phyloP scores from a whole-genome alignment of 306 rosid species.

The Ormosia emarginata region DNA sequence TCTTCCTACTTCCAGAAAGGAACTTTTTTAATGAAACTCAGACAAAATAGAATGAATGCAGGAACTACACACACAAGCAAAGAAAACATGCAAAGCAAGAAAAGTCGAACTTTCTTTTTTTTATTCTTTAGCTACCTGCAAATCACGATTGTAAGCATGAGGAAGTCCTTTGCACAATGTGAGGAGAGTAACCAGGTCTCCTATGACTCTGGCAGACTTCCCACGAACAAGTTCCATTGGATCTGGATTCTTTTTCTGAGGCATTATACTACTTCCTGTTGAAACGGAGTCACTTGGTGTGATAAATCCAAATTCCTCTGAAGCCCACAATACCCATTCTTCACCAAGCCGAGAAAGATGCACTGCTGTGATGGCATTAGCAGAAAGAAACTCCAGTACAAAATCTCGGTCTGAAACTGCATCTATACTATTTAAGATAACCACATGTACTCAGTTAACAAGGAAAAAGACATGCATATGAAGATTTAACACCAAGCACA shows the following conservation, averaged over 20 bases:
- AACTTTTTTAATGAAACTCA: not conserved
- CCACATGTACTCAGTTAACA: conserved; percentile 14
- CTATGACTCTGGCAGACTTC: conserved; percentile 88
- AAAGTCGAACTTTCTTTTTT: not conserved
- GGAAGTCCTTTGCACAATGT: conserved; percentile 97
- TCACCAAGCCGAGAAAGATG: conserved; percentile 99
- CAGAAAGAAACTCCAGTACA: conserved; percentile 83
- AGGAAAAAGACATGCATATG: not conserved
- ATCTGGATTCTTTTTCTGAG: conserved; percentile 98
- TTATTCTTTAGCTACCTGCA: conserved; percentile 60
- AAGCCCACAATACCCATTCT: conserved; percentile 99
- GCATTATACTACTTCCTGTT: conserved; percentile 98
- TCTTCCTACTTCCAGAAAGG: conserved; percentile 66
- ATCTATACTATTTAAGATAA: conserved; percentile 62
- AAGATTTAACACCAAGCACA: not conserved
- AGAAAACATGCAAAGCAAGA: not conserved
- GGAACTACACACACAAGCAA: not conserved
- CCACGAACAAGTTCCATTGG: conserved; percentile 99
- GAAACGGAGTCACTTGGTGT: conserved; percentile 92
- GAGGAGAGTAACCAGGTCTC: conserved; percentile 85
- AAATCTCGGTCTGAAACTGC: conserved; percentile 99
- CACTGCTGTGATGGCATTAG: conserved; percentile 78
- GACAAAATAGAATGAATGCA: not conserved
- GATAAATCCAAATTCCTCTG: conserved; percentile 94
- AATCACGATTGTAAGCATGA: conserved; percentile 93